A percentile compares a stretch with the other conserved stretches of the same genome.
phyloP scores from a whole-genome alignment of 805 yeast species.

The Candida silvicultrix region DNA sequence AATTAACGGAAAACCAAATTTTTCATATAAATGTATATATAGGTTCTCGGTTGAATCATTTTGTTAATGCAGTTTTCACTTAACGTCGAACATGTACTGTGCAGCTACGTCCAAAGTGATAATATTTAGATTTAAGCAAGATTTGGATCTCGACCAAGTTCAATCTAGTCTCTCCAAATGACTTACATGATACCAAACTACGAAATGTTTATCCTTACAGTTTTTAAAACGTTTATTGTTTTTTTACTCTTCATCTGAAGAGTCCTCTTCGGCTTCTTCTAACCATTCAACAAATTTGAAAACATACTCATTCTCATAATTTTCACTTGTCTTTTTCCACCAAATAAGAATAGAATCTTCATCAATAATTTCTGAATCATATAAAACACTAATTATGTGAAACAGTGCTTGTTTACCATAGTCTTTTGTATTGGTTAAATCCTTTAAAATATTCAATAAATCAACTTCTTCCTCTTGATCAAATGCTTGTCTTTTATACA shows the following conservation, averaged over 20 bases:
- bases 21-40: too few relatives aligned
- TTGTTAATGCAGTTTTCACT: too few relatives aligned
- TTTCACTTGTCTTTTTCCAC: slow-evolving; percentile 54
- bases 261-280: slow-evolving; percentile 66
- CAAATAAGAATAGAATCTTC: slow-evolving; percentile 77
- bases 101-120: too few relatives aligned
- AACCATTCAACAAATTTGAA: slow-evolving; percentile 84
- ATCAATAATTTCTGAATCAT: slow-evolving; percentile 75
- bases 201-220: too few relatives aligned
- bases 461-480: slow-evolving; percentile 74
- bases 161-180: too few relatives aligned
- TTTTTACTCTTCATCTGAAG: slow-evolving; percentile 47
- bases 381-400: slow-evolving; percentile 52
- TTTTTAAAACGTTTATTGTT: too few relatives aligned
- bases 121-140: too few relatives aligned
- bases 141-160: too few relatives aligned
- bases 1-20: too few relatives aligned
- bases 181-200: too few relatives aligned
- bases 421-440: slow-evolving; percentile 28
- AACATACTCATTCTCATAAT: slow-evolving; percentile 37
- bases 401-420: slow-evolving; percentile 39
- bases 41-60: too few relatives aligned
- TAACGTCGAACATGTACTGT: too few relatives aligned
- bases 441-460: slow-evolving; percentile 43
- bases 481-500: slow-evolving; percentile 82